Conservation (phyloP, 2,329 filamentous ascomycete genomes). For the Cytospora schulzeri region DNA sequence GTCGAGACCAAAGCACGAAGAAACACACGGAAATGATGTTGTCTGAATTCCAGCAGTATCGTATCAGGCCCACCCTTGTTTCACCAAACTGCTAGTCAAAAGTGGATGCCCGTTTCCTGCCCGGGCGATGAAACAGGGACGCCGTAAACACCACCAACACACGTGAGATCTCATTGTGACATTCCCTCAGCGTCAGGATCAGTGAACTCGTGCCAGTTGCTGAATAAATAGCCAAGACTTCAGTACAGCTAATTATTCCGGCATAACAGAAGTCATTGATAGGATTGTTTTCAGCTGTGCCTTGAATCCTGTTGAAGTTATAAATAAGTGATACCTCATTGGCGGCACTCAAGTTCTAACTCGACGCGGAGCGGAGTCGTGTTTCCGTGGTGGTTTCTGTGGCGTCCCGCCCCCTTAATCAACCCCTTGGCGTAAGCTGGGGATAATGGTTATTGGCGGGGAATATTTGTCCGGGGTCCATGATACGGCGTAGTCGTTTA, state of each 20-base stretch:
- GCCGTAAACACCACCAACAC: not conserved
- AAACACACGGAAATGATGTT: not conserved
- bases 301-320: too few relatives aligned
- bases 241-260: not conserved
- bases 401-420: conserved; percentile 7
- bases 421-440: not conserved
- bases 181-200: not conserved
- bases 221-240: not conserved
- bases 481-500: not conserved
- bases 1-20: not conserved
- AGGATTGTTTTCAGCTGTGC: too few relatives aligned
- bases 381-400: not conserved
- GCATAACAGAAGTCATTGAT: not conserved
- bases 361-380: not conserved
- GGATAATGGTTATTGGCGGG: not conserved
- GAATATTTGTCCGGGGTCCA: not conserved
- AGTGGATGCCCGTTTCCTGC: not conserved
- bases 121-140: conserved; percentile 5
- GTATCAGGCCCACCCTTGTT: conserved; percentile 5
- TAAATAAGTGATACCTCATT: not conserved
- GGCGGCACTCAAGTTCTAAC: not conserved
- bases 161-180: not conserved
- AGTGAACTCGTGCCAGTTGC: too few relatives aligned
- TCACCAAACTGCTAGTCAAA: not conserved
- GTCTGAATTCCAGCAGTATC: not conserved